These are phyloP conservation scores for Alternaria sp. DNA, from an alignment of 2,329 filamentous ascomycete species.

Conservation along the genomic window DNA sequence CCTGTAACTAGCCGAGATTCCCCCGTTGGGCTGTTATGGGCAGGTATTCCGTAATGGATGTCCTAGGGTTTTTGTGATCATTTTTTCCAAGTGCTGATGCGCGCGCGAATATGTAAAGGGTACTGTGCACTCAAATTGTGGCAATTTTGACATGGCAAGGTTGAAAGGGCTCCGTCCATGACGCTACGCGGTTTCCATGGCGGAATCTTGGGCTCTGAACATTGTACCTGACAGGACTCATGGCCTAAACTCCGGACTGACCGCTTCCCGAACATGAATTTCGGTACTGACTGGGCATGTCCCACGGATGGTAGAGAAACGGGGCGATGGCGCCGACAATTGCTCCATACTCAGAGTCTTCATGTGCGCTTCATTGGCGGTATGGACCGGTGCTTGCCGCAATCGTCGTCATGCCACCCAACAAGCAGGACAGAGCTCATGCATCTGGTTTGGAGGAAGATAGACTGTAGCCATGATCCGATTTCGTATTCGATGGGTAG, in stretches of 20 bases:
- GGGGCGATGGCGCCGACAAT: conserved; percentile 23
- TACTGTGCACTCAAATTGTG: conserved; percentile 3
- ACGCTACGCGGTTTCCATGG: background rate
- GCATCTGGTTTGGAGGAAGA: conserved; percentile 13
- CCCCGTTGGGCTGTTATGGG: conserved; percentile 37
- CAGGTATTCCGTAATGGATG: conserved; percentile 30
- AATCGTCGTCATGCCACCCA: conserved; percentile 25
- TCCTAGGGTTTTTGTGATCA: conserved; percentile 13
- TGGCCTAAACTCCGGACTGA: conserved; percentile 19
- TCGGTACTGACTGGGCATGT: conserved; percentile 19
- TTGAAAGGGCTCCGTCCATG: background rate
- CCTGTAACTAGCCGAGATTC: conserved; percentile 34
- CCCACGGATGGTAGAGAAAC: conserved; percentile 12
- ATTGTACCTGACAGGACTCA: conserved; percentile 7
- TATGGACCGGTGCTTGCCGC: conserved; percentile 14
- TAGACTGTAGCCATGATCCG: conserved; percentile 16
- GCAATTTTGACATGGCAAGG: conserved; percentile 5
- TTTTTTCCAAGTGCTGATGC: conserved; percentile 9
- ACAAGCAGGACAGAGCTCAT: conserved; percentile 14
- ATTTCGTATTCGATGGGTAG: conserved; percentile 17
- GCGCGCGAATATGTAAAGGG: conserved; percentile 9
- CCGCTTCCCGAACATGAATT: conserved; percentile 16
- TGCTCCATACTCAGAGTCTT: conserved; percentile 10
- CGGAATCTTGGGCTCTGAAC: conserved; percentile 1
- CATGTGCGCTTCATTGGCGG: conserved; percentile 15